Evolutionary conservation across 2,329 filamentous ascomycete species (phyloP), one percentile per base, ranked within the genome.

Genomic region (Fusarium fracticaudum): DNA sequence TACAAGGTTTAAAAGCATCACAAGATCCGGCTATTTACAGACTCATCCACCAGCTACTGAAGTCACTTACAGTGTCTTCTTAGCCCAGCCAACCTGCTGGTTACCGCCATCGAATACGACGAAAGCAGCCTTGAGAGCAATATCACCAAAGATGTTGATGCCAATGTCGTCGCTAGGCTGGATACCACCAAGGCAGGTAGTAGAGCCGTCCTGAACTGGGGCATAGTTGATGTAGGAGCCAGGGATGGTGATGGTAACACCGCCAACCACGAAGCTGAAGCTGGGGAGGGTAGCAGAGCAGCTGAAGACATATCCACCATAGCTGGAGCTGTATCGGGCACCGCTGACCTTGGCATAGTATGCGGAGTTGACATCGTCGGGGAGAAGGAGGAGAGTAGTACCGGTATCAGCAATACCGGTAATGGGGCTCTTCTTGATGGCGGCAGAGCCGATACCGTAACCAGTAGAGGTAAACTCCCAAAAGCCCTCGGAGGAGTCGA

Each of bases 131-230:
- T 90, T 90, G 80, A 91, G 89, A 69, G 90, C 87, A 75, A 90
- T 86, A 73, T 90, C 89, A 29, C 89, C 89, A 78, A 88, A 90
- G 77, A 94, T 92, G 81, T 91, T 89, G 26, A 86, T 84, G 4
- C 72, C 73, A 24, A 76, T 47, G 12, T 66, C 59, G 3, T 74
- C 72, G 58, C 88, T 91, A 26, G 88, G 85, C 83, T 94, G 92
- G 15, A 94, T 84, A 73, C 91, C 91, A 71, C 91, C 92, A 73
- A 91, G 92, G 84, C 92, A 94, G 61, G 85, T 89, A 40, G 85
- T 84, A 45, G 83, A 84, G 29, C 85, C 83, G 8, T 63, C 44
- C 11, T 41, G 22, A 87, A 83, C 53, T 4, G 84, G 76, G 4
- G 87, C 85, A 73, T 90, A 92, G 74, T 86, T 87, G 74, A 91